phyloP scores from a whole-genome alignment of 306 rosid species.

The Prosopis cineraria region DNA sequence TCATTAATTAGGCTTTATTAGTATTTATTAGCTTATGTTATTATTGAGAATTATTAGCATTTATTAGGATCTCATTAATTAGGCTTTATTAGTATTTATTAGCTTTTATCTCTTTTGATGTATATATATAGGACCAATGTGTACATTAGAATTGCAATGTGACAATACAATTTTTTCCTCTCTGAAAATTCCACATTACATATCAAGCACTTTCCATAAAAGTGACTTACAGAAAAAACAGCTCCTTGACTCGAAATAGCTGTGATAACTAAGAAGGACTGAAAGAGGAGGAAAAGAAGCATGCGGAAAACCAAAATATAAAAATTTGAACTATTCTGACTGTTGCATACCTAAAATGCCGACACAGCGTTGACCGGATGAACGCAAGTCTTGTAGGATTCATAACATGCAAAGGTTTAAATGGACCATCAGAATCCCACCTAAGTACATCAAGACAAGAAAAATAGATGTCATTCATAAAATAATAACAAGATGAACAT shows the following conservation, averaged over 20 bases:
- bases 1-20: too few species aligned
- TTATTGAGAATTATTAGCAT: too few species aligned
- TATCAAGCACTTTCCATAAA: not conserved
- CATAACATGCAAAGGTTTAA: conserved; percentile 86
- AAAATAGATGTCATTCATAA: conserved; percentile 3
- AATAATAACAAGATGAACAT: not conserved
- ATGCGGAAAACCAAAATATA: not conserved
- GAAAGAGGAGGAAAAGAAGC: not conserved
- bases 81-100: too few species aligned
- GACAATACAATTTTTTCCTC: too few species aligned
- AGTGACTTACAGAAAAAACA: conserved; percentile 13
- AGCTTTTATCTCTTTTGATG: too few species aligned
- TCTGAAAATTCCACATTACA: too few species aligned
- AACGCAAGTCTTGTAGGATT: conserved; percentile 92
- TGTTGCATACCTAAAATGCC: conserved; percentile 65
- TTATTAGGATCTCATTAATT: too few species aligned
- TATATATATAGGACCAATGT: too few species aligned
- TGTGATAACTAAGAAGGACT: not conserved
- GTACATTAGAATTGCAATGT: too few species aligned
- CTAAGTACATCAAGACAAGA: conserved; percentile 36
- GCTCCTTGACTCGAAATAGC: not conserved
- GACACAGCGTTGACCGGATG: conserved; percentile 80
- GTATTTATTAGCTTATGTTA: too few species aligned
- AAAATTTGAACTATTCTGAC: not conserved
- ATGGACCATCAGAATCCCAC: conserved; percentile 97